Base-by-base conservation (phyloP, 768 basidiomycete genomes). In the Suillus bovinus region DNA sequence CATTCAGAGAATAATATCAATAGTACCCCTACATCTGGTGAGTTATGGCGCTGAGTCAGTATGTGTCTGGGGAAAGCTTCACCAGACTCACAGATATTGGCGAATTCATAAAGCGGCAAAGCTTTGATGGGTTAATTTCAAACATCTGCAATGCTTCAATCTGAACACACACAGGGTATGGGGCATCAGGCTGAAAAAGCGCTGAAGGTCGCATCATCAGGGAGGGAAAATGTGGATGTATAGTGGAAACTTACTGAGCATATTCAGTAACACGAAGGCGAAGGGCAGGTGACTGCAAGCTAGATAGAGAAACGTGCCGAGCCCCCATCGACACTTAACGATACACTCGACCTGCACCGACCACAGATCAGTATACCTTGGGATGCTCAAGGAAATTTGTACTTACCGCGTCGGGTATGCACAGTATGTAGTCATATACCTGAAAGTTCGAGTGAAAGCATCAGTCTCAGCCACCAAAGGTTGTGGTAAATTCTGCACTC, bases 241-340 rank as follows among this genome's bases (percentile, higher is more conserved):
- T 54, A 9, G 13, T 2, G 7, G 13, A 22, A 20, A 53, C 52
- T 34, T n/a, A 34, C 52, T 1, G 14, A 54, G n/a, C 33, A 54
- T 34, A 33, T 34, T 9, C 53, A 36, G 7, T 17, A 13, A 22
- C 22, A 54, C 3, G 22, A 22, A 36, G 14, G 1, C n/a, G 36
- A 54, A 54, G 13, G 53, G 53, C 33, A 54, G 24, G 34, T 54
- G 22, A 20, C 33, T 22, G 22, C 33, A 36, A 22, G 27, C 13
- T 22, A 54, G 33, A 54, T 54, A 54, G 11, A 54, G n/a, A 22
- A 54, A 8, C 4, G 4, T 54, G 6, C 33, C 33, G 8, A 54
- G n/a, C 34, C 33, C n/a, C 53, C 33, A 36, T 54, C n/a, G 33
- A 36, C 33, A 54, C 67, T 82, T 87, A 65, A 92, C 73, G 34